Evolutionary conservation across 2,329 filamentous ascomycete genomes (phyloP).

Genomic region (Exophiala spinifera): DNA sequence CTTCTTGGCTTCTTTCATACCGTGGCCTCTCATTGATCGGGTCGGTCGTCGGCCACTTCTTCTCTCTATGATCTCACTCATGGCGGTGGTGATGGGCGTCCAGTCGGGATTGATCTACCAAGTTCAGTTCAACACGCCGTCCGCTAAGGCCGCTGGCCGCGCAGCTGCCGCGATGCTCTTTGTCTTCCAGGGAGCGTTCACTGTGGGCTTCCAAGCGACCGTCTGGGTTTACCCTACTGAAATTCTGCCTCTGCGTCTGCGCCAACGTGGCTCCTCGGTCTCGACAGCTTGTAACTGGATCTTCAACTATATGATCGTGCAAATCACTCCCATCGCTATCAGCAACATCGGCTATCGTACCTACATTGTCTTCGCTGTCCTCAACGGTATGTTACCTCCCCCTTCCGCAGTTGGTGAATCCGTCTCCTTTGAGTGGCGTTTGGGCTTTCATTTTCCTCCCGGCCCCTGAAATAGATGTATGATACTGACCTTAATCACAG

Average conservation of each 20-base stretch:
- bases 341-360: conserved; percentile 41
- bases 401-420: no score
- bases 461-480: no score
- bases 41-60: conserved; percentile 2
- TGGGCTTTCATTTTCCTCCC: no score
- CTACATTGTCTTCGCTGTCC: conserved; percentile 45
- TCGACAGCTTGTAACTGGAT: conserved; percentile 53
- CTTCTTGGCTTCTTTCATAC: conserved; percentile 51
- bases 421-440: no score
- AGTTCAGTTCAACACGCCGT: no score
- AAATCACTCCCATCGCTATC: conserved; percentile 46
- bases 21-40: conserved; percentile 41
- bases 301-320: conserved; percentile 40
- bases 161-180: conserved; percentile 55
- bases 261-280: conserved; percentile 48
- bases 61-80: not conserved
- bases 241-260: conserved; percentile 49
- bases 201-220: conserved; percentile 35
- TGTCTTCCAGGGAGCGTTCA: conserved; percentile 61
- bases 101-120: conserved; percentile 32
- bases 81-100: conserved; percentile 58
- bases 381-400: conserved; percentile 33
- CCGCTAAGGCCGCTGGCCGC: not conserved
- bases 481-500: no score
- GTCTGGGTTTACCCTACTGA: conserved; percentile 47